phyloP scores from a whole-genome alignment of 306 rosid genomes.

The Citrullus mucosospermus region DNA sequence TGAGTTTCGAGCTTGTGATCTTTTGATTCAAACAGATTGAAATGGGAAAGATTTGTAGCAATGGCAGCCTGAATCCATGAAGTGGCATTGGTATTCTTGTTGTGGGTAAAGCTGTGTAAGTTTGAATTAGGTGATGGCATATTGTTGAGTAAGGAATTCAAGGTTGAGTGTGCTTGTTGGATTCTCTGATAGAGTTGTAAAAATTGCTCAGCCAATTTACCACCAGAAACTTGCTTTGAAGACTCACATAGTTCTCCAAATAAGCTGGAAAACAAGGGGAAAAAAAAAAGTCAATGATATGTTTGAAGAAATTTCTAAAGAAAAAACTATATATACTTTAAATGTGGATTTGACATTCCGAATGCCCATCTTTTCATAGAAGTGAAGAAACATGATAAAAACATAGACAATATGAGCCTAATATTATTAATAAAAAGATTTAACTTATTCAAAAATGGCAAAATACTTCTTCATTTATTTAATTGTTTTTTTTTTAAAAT shows the following conservation, averaged over 20 bases:
- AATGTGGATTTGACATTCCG: too few relatives aligned
- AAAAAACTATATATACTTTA: too few relatives aligned
- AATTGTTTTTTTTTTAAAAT: too few relatives aligned
- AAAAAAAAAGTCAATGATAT: not conserved
- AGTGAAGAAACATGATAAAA: too few relatives aligned
- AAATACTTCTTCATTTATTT: too few relatives aligned
- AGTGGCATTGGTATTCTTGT: slow-evolving; percentile 22
- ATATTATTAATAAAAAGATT: too few relatives aligned
- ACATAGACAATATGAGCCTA: too few relatives aligned
- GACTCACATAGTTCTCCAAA: slow-evolving; percentile 43
- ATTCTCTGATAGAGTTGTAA: slow-evolving; percentile 41
- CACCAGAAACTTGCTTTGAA: slow-evolving; percentile 30
- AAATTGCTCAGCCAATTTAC: slow-evolving; percentile 39
- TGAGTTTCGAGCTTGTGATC: slow-evolving; percentile 14
- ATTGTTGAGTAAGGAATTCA: slow-evolving; percentile 26
- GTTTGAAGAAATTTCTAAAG: too few relatives aligned
- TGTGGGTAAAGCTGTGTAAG: not conserved
- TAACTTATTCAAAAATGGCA: too few relatives aligned
- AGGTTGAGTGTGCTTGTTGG: slow-evolving; percentile 19
- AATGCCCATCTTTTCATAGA: too few relatives aligned
- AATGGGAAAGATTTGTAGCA: slow-evolving; percentile 46
- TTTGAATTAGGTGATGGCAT: slow-evolving; percentile 11
- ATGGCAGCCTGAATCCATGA: slow-evolving; percentile 68
- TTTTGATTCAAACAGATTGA: slow-evolving; percentile 28
- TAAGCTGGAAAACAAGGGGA: slow-evolving; percentile 22